Evolutionary conservation across 306 rosid species (phyloP), one percentile per base, ranked within the genome.

Genomic region (Dalbergia cultrata): DNA sequence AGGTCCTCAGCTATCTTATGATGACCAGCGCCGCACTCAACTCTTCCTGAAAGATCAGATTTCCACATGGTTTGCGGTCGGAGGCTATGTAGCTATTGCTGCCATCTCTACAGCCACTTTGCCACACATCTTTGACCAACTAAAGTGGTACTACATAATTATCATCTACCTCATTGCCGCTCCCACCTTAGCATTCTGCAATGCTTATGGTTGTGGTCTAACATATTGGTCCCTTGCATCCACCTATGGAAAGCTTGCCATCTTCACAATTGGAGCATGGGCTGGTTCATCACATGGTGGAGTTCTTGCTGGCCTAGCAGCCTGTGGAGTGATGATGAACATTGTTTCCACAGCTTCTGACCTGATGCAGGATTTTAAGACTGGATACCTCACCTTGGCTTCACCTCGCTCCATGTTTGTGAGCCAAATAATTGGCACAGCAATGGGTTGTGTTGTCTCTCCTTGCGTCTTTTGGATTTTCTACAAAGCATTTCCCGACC

Each of bases 311-410:
- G 73, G 85, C 67, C 50, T 87, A 9, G 87, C 87, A 26, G 88
- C 90, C 1, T 87, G 90, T 80, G 89, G 90, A 57, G 90, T 87
- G 59, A 87, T 87, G 90, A 85, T 87, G 90, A 87, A 87, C 83
- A 85, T 87, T 17, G 90, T 87, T 52, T 5, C 89, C 64, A 87
- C 88, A 8, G 88, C 90, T 43, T 85, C 90, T 21, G 90, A 87
- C 60, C 85, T 87, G 8, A 82, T 72, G 79, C 90, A 87, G 53
- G 90, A 87, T 73, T 87, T 87, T 22, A 87, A 87, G 76, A 87
- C 90, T 0, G 88, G 90, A 19, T 87, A 87, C 80, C 85, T 87
- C 6, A 85, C 90, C 6, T 17, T 87, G 26, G 87, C 90, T 68
- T 87, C 90, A 0, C 90, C 90, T 0, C 80, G 89, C 14, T 73